Conservation (phyloP, 148 eudicot genomes). For the Cornus controversa region DNA sequence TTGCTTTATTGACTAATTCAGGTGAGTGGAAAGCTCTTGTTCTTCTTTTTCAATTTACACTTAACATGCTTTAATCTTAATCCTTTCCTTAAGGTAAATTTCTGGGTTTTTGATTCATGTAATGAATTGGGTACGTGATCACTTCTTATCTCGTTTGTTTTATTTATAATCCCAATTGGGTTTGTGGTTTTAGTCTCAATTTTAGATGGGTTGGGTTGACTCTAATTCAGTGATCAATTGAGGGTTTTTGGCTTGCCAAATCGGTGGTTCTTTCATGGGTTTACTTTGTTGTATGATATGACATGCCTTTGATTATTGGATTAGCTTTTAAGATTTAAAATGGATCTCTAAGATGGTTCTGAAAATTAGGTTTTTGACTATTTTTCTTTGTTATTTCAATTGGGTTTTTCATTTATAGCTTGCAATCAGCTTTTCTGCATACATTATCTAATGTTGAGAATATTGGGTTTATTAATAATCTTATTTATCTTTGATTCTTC, state of each 20-base stretch:
- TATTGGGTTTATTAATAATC: neutral
- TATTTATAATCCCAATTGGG: constrained; percentile 8
- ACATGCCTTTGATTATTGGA: neutral
- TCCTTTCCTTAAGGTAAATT: neutral
- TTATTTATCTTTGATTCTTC: too few species aligned
- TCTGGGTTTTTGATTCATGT: constrained; percentile 8
- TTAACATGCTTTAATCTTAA: neutral
- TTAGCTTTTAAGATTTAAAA: neutral
- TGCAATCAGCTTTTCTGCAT: neutral
- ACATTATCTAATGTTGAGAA: neutral
- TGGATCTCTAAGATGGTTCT: neutral
- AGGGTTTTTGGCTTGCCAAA: neutral
- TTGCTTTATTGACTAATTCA: neutral
- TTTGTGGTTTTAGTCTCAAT: neutral
- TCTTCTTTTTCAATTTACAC: neutral
- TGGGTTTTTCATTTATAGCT: neutral
- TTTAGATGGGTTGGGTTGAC: neutral
- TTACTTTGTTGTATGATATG: neutral
- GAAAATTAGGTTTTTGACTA: neutral
- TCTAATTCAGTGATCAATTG: neutral
- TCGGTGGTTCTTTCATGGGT: neutral
- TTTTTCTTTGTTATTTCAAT: neutral
- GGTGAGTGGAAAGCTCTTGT: neutral
- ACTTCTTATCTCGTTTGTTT: neutral
- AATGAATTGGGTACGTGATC: neutral